A percentile compares a stretch with the other conserved stretches of the same genome.
These are phyloP conservation scores for Chytridiales sp. DNA, from an alignment of 371 early-diverging fungal genomes.

Conservation along the genomic window DNA sequence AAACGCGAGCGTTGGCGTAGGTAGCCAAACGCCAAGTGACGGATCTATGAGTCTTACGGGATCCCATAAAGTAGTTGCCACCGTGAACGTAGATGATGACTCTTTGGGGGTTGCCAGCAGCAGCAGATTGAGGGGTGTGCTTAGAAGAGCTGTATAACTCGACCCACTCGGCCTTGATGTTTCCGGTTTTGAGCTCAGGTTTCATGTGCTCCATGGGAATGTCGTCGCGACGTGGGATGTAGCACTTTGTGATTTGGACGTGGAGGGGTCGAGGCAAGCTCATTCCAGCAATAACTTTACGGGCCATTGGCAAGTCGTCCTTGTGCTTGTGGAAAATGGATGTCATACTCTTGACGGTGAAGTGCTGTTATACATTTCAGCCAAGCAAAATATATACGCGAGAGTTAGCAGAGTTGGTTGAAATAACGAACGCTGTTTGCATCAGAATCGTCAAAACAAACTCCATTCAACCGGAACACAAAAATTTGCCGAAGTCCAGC, in stretches of 20 bases:
- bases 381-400: too few relatives aligned
- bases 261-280: constrained; percentile 8
- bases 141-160: constrained; percentile 13
- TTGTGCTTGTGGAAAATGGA: constrained; percentile 9
- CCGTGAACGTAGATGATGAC: constrained; percentile 65
- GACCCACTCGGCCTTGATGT: constrained; percentile 34
- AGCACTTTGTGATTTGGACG: constrained; percentile 5
- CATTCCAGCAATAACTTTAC: neutral
- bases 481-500: too few relatives aligned
- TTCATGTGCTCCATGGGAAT: constrained; percentile 14
- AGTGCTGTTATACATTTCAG: too few relatives aligned
- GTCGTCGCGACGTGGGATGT: constrained; percentile 16
- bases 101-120: neutral
- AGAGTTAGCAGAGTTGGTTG: too few relatives aligned
- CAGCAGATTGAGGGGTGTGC: neutral
- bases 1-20: constrained; percentile 36
- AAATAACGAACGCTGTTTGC: too few relatives aligned
- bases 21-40: constrained; percentile 44
- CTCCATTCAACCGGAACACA: too few relatives aligned
- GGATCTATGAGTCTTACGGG: constrained; percentile 42
- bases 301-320: neutral
- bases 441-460: too few relatives aligned
- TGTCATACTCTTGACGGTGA: constrained; percentile 2
- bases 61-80: constrained; percentile 63
- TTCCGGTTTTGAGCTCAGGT: constrained; percentile 13